A percentile compares a stretch with the other conserved stretches of the same genome.
Conservation (phyloP, 2,329 filamentous ascomycete species). For the Talaromyces sp. region DNA sequence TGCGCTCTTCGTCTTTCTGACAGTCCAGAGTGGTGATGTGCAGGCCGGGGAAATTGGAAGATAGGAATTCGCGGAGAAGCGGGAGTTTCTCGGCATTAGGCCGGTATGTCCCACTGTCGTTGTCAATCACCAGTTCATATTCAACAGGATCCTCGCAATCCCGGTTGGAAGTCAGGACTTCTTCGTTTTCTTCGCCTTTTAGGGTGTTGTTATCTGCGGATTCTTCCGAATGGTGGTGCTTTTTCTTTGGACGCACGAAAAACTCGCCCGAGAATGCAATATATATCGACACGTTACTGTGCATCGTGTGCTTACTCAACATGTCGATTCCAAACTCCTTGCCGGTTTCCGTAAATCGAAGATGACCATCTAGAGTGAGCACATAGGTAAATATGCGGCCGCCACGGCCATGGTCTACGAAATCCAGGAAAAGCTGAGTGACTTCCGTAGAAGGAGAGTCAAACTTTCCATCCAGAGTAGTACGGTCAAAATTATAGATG, state of each 20-base stretch:
- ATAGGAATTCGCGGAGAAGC: constrained; percentile 64
- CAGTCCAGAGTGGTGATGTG: constrained; percentile 71
- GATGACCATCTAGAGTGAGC: constrained; percentile 76
- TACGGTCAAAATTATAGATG: constrained; percentile 81
- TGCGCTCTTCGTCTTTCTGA: constrained; percentile 64
- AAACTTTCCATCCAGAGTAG: constrained; percentile 69
- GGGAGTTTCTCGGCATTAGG: constrained; percentile 76
- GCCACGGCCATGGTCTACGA: constrained; percentile 81
- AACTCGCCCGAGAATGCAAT: constrained; percentile 93
- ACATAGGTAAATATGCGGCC: constrained; percentile 89
- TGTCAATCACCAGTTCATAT: constrained; percentile 91
- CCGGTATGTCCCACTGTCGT: constrained; percentile 89
- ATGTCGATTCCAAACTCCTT: constrained; percentile 94
- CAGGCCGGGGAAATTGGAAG: constrained; percentile 70
- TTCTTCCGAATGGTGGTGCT: constrained; percentile 39
- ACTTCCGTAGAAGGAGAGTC: constrained; percentile 64
- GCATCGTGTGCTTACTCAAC: constrained; percentile 94
- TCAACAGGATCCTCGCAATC: constrained; percentile 47
- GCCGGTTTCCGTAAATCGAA: constrained; percentile 91
- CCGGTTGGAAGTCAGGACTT: neutral
- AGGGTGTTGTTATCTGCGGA: neutral
- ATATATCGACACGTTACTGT: constrained; percentile 85
- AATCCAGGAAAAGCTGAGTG: constrained; percentile 74
- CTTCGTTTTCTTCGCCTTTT: neutral
- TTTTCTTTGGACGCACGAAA: constrained; percentile 68